Base-by-base conservation (phyloP, 768 basidiomycete species). In the Suillus weaverae region DNA sequence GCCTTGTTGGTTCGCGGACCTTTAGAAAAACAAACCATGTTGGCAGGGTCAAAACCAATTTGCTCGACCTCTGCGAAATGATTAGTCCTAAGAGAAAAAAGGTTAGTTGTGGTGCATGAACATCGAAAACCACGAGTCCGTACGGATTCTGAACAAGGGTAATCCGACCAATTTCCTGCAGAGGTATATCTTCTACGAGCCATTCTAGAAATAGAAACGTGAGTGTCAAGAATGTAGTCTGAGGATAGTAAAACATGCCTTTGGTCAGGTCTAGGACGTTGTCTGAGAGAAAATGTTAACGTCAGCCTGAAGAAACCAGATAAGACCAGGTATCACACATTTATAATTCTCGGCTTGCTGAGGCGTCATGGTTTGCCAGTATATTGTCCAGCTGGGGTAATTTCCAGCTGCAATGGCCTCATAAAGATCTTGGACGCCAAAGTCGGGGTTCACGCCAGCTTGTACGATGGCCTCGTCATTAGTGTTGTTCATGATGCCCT, bases 361-460 rank as follows among this genome's bases (percentile, higher is more conserved):
- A 10, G 82, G 74, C 1, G 83, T 82, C 79, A 87, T 80, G 30
- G 78, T 80, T 74, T 87, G 86, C 14, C 85, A 82, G 67, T 84
- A 85, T 20, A 87, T 69, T 60, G 85, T 86, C 83, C 83, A 87
- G 67, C 82, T 81, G 32, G 86, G 86, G 75, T 78, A 86, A 9
- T 81, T 74, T 14, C 81, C 81, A 35, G 79, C 77, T 66, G 84
- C 82, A 67, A 88, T 87, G 20, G 85, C 78, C 30, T 86, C 84
- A 65, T 74, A 85, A 22, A 87, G 74, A 69, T 87, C 86, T 43
- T 84, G 78, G 36, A 83, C 78, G 62, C 84, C 84, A 73, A 82
- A 88, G 70, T 88, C 87, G 0, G 80, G 74, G 63, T 80, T 81
- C 69, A 65, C 63, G 64, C 84, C 84, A 18, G 68, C 68, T 65